Base-by-base conservation (phyloP, 495 filamentous ascomycete species). In the Peziza echinospora region DNA sequence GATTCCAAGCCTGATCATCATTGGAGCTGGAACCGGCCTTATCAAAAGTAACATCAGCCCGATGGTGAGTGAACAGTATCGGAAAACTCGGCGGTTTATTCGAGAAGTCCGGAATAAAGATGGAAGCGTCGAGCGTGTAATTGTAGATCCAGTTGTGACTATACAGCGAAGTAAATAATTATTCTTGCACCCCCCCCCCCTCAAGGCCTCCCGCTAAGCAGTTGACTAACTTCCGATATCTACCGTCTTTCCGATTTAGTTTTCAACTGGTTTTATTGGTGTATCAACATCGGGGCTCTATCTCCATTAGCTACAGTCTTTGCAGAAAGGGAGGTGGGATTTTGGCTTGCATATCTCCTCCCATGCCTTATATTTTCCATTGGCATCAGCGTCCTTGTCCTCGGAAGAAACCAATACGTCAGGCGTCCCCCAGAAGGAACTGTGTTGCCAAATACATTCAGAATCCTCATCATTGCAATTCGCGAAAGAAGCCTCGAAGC, bases 251-350 rank as follows among this genome's bases (percentile, higher is more conserved):
- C n/a, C n/a, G n/a, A n/a, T n/a, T n/a, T n/a, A n/a, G 67, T 77
- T 7, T 79, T 75, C 61, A 66, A 70, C 60, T 75, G 68, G 53
- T 78, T 76, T 58, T 79, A 78, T 55, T 59, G 76, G 25, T 77
- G 80, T 62, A 76, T 85, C 68, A 82, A 82, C 55, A 55, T 79
- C 39, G 77, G 78, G 34, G 64, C 75, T 1, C 54, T 81, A 16
- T 76, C 70, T 2, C 61, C 64, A 39, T 59, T 72, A 21, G 57
- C 53, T 25, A 57, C 53, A 47, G 54, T 57, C 11, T 57, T 53
- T 21, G 49, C 47, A 11, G 78, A 81, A 62, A 71, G 77, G 48
- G 81, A 80, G 46, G 75, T 84, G 47, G 80, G 80, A 19, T 85
- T 82, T 64, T 85, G 72, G 67, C 66, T 83, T n/a, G 66, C 77